These are phyloP conservation scores for Rhizopus microsporus DNA, from an alignment of 371 early-diverging fungal genomes.

Conservation along the genomic window DNA sequence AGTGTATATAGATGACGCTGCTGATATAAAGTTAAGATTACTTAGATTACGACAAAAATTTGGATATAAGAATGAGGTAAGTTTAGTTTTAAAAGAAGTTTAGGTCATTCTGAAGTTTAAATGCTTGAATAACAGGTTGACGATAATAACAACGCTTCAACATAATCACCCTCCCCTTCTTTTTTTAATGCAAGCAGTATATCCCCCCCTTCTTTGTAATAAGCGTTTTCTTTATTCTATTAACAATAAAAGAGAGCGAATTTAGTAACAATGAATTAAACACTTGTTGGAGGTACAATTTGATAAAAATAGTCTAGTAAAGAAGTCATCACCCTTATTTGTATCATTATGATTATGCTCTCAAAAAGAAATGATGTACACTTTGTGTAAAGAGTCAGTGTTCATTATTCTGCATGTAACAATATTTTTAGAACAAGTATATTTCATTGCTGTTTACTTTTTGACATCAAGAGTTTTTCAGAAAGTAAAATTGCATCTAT, in stretches of 20 bases:
- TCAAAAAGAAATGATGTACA: not conserved
- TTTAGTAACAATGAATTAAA: too few relatives aligned
- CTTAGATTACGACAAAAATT: constrained; percentile 66
- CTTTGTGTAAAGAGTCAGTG: not conserved
- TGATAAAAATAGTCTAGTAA: not conserved
- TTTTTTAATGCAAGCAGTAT: not conserved
- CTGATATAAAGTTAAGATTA: constrained; percentile 48
- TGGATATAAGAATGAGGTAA: constrained; percentile 47
- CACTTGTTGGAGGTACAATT: too few relatives aligned
- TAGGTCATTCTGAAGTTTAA: not conserved
- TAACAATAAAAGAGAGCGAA: too few relatives aligned
- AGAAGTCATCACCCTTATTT: not conserved
- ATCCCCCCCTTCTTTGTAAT: too few relatives aligned
- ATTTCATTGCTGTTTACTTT: too few relatives aligned
- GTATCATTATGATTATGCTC: not conserved
- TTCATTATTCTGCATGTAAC: not conserved
- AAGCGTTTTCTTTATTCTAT: too few relatives aligned
- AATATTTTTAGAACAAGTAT: too few relatives aligned
- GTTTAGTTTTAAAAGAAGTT: not conserved
- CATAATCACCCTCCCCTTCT: not conserved
- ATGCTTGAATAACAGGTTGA: not conserved
- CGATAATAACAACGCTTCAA: not conserved
- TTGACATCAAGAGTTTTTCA: too few relatives aligned
- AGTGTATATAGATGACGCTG: constrained; percentile 35
- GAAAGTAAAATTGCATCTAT: too few relatives aligned